Evolutionary conservation across 2,329 filamentous ascomycete genomes (phyloP).

Genomic region (Fusarium nisikadoi): DNA sequence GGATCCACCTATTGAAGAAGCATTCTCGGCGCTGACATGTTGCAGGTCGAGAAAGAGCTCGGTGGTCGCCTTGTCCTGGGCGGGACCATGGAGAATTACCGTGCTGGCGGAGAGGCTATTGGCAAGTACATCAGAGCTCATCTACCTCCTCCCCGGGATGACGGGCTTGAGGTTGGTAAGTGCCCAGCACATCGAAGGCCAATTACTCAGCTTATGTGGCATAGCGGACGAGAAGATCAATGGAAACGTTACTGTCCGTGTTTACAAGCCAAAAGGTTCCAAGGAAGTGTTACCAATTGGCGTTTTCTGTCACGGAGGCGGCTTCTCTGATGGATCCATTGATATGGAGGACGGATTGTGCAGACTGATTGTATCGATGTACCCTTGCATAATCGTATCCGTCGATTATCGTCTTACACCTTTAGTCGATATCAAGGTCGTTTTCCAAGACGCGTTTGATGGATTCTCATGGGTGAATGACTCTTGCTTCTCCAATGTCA

Average conservation of each 20-base stretch:
- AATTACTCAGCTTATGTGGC: rapidly evolving
- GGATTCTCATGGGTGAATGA: neutral
- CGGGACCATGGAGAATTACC: neutral
- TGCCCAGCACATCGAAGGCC: rapidly evolving
- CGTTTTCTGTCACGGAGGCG: neutral
- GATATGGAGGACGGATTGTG: neutral
- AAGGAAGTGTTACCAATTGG: neutral
- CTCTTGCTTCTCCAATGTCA: neutral
- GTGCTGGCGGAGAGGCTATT: neutral
- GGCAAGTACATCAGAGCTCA: neutral
- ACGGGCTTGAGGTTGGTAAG: neutral
- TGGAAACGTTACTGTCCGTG: rapidly evolving
- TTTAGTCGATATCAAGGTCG: rapidly evolving
- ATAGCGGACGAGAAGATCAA: neutral
- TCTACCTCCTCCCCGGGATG: neutral
- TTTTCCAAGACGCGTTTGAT: neutral
- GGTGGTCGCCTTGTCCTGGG: neutral
- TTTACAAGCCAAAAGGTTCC: neutral
- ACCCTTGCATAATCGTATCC: neutral
- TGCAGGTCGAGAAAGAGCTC: neutral
- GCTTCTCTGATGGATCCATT: neutral
- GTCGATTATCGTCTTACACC: neutral
- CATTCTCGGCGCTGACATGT: rapidly evolving
- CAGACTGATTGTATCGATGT: neutral
- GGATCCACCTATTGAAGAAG: rapidly evolving